phyloP scores from a whole-genome alignment of 1,284 basidiomycete species.

The Mrakiaceae sp. region DNA sequence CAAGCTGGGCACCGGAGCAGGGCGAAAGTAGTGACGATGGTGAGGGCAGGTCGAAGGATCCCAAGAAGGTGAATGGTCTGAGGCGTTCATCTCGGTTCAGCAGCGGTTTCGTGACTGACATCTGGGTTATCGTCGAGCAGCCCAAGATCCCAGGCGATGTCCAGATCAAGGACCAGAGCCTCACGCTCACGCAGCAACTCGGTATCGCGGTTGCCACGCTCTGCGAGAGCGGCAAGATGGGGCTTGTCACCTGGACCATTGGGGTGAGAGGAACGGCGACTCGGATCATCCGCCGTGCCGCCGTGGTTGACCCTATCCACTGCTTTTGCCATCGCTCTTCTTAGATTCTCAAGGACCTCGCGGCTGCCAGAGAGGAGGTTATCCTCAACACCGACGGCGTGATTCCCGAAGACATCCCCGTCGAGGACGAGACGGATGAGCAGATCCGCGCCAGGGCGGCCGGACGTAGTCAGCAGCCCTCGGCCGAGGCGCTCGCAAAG shows the following conservation, averaged over 20 bases:
- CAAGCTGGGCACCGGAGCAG: conserved; percentile 62
- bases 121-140: background rate
- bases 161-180: conserved; percentile 59
- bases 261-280: conserved; percentile 44
- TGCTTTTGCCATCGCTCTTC: background rate
- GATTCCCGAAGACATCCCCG: conserved; percentile 24
- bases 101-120: background rate
- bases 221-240: conserved; percentile 50
- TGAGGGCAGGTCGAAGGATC: conserved; percentile 34
- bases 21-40: conserved; percentile 37
- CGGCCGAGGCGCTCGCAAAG: conserved; percentile 56
- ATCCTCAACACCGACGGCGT: conserved; percentile 56
- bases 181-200: conserved; percentile 75
- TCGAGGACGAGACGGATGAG: conserved; percentile 26
- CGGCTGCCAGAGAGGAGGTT: conserved; percentile 54
- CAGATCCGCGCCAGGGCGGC: conserved; percentile 18
- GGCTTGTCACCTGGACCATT: conserved; percentile 65
- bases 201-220: conserved; percentile 70
- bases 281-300: conserved; percentile 4
- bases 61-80: conserved; percentile 28
- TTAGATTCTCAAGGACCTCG: conserved; percentile 57
- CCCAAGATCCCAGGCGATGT: conserved; percentile 46
- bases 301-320: background rate
- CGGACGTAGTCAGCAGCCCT: conserved; percentile 40
- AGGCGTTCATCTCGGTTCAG: background rate